phyloP scores from a whole-genome alignment of 2,329 filamentous ascomycete species.

The Furcasterigmium furcatum region DNA sequence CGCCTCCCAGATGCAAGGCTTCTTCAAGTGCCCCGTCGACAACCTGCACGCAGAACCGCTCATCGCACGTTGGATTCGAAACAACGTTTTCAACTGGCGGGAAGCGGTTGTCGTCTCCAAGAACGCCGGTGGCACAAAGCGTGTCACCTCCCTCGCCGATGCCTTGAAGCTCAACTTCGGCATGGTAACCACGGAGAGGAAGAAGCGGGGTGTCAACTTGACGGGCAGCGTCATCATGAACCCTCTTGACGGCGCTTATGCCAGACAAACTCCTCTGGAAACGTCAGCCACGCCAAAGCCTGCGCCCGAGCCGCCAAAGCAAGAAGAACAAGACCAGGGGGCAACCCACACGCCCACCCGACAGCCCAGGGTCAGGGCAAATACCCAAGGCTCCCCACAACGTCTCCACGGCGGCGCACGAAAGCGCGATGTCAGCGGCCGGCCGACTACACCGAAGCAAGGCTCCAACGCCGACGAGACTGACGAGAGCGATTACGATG shows the following conservation, averaged over 20 bases:
- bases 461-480: constrained; percentile 20
- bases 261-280: constrained; percentile 38
- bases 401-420: constrained; percentile 12
- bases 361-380: constrained; percentile 6
- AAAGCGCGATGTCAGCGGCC: constrained; percentile 15
- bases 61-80: constrained; percentile 91
- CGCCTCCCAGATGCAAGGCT: constrained; percentile 98
- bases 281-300: constrained; percentile 19
- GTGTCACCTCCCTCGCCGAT: constrained; percentile 93
- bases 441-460: constrained; percentile 8
- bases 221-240: constrained; percentile 75
- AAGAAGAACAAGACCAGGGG: constrained; percentile 4
- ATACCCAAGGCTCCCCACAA: constrained; percentile 12
- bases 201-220: constrained; percentile 64
- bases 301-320: constrained; percentile 1
- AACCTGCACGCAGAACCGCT: constrained; percentile 95
- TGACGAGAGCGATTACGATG: constrained; percentile 59
- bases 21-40: constrained; percentile 96
- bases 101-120: constrained; percentile 97
- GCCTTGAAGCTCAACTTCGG: constrained; percentile 97
- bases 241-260: constrained; percentile 59
- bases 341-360: constrained; percentile 9
- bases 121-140: constrained; percentile 95
- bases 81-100: constrained; percentile 82
- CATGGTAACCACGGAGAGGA: constrained; percentile 84